These are phyloP conservation scores for Phyllostachys edulis DNA, from an alignment of 176 grass and related monocot species.

Conservation along the genomic window DNA sequence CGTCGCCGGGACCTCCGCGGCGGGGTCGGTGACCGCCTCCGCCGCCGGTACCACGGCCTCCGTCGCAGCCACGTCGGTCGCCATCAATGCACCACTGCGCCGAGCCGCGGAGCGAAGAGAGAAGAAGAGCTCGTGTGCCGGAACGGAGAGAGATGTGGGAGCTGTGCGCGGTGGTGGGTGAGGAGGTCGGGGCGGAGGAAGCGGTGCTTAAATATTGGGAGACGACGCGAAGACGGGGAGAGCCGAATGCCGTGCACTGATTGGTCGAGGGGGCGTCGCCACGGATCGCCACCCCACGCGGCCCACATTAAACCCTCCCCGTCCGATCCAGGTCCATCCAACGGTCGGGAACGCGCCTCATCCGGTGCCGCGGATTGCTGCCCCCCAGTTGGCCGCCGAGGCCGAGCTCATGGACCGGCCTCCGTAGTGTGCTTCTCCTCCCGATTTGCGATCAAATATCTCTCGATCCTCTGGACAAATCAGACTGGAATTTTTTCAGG, in stretches of 20 bases:
- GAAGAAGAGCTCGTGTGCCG: background rate
- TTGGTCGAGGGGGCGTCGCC: slow-evolving; percentile 38
- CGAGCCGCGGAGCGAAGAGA: too few relatives aligned
- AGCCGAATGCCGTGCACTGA: slow-evolving; percentile 39
- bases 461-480: background rate
- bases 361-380: slow-evolving; percentile 46
- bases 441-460: slow-evolving; percentile 50
- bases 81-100: slow-evolving; percentile 43
- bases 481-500: fast-evolving
- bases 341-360: slow-evolving; percentile 17
- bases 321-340: slow-evolving; percentile 35
- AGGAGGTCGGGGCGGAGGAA: slow-evolving; percentile 25
- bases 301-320: slow-evolving; percentile 21
- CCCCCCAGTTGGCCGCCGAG: background rate
- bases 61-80: slow-evolving; percentile 41
- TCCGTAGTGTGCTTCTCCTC: slow-evolving; percentile 76
- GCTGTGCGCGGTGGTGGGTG: slow-evolving; percentile 14
- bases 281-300: slow-evolving; percentile 51
- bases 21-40: background rate
- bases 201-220: slow-evolving; percentile 57
- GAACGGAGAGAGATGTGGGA: background rate
- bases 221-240: background rate
- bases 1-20: background rate
- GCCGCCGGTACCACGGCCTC: slow-evolving; percentile 1
- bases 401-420: background rate